Evolutionary conservation across 2,329 filamentous ascomycete genomes (phyloP).

Genomic region (Colletotrichum chlorophyti): DNA sequence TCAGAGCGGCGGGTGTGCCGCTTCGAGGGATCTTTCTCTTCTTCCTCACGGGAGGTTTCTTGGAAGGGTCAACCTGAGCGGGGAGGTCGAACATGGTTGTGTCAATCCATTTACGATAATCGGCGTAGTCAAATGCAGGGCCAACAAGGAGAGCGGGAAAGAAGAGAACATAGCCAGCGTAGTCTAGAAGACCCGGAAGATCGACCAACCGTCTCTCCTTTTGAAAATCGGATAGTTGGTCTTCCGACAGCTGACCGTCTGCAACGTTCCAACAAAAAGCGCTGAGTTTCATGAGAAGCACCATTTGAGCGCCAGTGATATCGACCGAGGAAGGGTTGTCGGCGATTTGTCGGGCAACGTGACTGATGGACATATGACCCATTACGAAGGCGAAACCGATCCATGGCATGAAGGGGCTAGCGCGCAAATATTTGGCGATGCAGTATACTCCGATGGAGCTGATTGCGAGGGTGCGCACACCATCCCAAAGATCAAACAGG

Average conservation of each 20-base stretch:
- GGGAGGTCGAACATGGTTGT: slow-evolving; percentile 94
- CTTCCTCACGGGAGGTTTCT: slow-evolving; percentile 85
- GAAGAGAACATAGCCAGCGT: slow-evolving; percentile 89
- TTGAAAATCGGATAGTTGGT: slow-evolving; percentile 85
- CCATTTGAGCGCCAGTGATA: slow-evolving; percentile 97
- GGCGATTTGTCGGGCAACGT: slow-evolving; percentile 80
- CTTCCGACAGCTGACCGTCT: slow-evolving; percentile 81
- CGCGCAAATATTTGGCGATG: slow-evolving; percentile 81
- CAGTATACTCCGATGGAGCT: slow-evolving; percentile 81
- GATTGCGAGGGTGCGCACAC: slow-evolving; percentile 79
- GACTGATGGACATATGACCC: slow-evolving; percentile 92
- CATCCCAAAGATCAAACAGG: slow-evolving; percentile 90
- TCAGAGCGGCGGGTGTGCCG: slow-evolving; percentile 81
- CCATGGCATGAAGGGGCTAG: slow-evolving; percentile 96
- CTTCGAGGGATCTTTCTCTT: slow-evolving; percentile 93
- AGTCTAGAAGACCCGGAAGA: slow-evolving; percentile 81
- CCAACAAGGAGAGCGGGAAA: slow-evolving; percentile 91
- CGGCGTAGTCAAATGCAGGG: slow-evolving; percentile 91
- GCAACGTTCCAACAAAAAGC: slow-evolving; percentile 99
- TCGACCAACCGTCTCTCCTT: slow-evolving; percentile 79
- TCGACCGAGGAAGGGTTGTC: slow-evolving; percentile 75
- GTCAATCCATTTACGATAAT: slow-evolving; percentile 92
- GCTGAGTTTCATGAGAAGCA: slow-evolving; percentile 95
- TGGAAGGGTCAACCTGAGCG: slow-evolving; percentile 79
- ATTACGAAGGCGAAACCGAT: slow-evolving; percentile 92